Evolutionary conservation across 345 rosid genomes (phyloP).

Genomic region (Clausena lansium): DNA sequence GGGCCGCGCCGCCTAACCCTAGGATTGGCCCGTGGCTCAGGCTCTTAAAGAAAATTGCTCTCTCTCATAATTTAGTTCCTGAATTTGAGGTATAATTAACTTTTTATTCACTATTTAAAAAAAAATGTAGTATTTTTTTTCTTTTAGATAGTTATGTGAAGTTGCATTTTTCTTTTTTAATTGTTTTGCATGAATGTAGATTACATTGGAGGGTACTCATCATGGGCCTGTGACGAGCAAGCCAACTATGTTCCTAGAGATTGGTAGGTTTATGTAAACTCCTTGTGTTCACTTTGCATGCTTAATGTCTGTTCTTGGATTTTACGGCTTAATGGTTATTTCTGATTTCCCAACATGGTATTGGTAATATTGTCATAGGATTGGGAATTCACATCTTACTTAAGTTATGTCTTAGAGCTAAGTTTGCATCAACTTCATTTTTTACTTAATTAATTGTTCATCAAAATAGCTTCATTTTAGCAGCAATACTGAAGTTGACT

Average conservation of each 20-base stretch:
- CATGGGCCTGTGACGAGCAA: conserved; percentile 85
- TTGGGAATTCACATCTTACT: not conserved
- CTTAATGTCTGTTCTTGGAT: not conserved
- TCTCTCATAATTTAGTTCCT: conserved; percentile 70
- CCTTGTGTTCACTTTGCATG: not conserved
- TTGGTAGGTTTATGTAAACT: conserved; percentile 43
- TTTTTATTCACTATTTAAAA: not conserved
- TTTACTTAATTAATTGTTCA: too few species aligned
- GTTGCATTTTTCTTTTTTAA: conserved; percentile 1
- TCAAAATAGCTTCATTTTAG: too few species aligned
- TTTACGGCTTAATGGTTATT: not conserved
- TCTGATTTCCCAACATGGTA: not conserved
- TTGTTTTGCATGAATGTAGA: conserved; percentile 33
- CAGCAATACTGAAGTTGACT: too few species aligned
- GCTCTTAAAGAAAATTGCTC: conserved; percentile 62
- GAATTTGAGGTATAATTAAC: conserved; percentile 76
- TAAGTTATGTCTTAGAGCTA: too few species aligned
- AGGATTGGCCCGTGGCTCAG: conserved; percentile 93
- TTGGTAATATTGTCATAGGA: not conserved
- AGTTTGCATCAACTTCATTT: not conserved
- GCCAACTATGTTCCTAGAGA: conserved; percentile 90
- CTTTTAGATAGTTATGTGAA: not conserved
- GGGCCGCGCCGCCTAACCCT: conserved; percentile 90
- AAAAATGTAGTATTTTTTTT: not conserved
- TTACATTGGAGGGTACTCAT: conserved; percentile 92